Base-by-base conservation (phyloP, 2,329 filamentous ascomycete genomes). In the Ophiostoma piceae region DNA sequence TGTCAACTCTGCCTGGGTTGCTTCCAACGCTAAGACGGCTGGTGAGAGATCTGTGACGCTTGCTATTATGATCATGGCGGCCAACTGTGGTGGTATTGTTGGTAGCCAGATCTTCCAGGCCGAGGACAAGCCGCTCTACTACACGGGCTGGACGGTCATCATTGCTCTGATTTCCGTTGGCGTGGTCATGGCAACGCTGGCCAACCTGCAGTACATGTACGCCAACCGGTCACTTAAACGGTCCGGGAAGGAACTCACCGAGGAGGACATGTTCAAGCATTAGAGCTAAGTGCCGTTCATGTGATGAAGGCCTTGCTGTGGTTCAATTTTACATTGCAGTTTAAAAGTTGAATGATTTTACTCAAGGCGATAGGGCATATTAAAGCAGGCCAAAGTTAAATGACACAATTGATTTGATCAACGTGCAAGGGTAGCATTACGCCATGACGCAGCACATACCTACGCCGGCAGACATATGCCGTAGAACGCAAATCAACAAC, bases 21-120 rank as follows among this genome's bases (percentile, higher is more conserved):
- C 70, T 4, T 67, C 67, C 11, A 71, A 71, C 26, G 70, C 70
- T 5, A 35, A 39, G 16, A 64, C 67, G 1, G 67, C 70, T 5
- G 70, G 70, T 32, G 70, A 71, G 47, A 64, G 70, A 1, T 71
- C 70, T 3, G 66, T 71, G 14, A 71, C 70, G 0, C 67, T 71
- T 2, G 70, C 70, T n/a, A 65, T 71, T 51, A 68, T 71, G 6
- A 65, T 71, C 39, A 71, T 71, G 70, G 68, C 67, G 29, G 70
- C 70, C 65, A 71, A 71, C 39, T 51, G 60, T 1, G 66, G 57
- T 1, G 67, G 70, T 4, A 71, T 71, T 8, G 41, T 71, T 1
- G 70, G 70, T 29, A 71, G 70, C 64, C 70, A 71, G 32, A 22
- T 71, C 1, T 67, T 71, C 51, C 67, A 71, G 41, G 62, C 70